Percentiles rank a stretch among this genome's conserved stretches.
phyloP scores from a whole-genome alignment of 352 stramenopile species.

The Phytophthora pistaciae region DNA sequence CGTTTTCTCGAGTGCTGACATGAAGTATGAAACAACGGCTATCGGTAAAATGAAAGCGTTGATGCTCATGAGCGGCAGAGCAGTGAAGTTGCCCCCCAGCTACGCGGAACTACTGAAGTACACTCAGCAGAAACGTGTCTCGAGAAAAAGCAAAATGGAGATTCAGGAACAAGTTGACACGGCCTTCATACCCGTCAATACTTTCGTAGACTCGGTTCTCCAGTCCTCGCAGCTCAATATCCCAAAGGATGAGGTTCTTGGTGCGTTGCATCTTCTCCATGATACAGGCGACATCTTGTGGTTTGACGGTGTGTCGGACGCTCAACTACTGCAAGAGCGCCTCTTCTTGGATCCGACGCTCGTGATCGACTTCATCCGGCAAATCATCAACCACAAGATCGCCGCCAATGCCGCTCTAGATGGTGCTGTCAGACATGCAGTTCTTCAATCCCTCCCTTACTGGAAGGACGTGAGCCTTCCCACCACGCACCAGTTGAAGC shows the following conservation, averaged over 20 bases:
- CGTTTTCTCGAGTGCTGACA: neutral
- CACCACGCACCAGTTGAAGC: neutral
- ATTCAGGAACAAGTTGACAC: neutral
- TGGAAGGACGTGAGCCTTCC: neutral
- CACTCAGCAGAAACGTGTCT: neutral
- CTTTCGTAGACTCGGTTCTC: neutral
- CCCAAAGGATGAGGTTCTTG: neutral
- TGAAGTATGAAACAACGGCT: neutral
- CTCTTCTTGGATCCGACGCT: constrained; percentile 13
- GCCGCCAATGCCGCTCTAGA: neutral
- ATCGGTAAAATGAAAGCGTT: neutral
- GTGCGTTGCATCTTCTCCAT: neutral
- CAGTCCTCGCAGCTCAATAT: neutral
- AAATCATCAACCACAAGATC: constrained; percentile 21
- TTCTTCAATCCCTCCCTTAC: neutral
- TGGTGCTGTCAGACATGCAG: neutral
- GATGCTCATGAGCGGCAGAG: neutral
- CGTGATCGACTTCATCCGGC: constrained; percentile 19
- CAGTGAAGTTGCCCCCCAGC: neutral
- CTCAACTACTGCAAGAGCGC: neutral
- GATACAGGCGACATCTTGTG: neutral
- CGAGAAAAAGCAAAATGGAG: too few species aligned
- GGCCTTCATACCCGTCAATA: neutral
- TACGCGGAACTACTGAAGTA: neutral
- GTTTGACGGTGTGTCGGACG: neutral